Conservation (phyloP, 2,329 filamentous ascomycete genomes). For the Diplodia scrobiculata region DNA sequence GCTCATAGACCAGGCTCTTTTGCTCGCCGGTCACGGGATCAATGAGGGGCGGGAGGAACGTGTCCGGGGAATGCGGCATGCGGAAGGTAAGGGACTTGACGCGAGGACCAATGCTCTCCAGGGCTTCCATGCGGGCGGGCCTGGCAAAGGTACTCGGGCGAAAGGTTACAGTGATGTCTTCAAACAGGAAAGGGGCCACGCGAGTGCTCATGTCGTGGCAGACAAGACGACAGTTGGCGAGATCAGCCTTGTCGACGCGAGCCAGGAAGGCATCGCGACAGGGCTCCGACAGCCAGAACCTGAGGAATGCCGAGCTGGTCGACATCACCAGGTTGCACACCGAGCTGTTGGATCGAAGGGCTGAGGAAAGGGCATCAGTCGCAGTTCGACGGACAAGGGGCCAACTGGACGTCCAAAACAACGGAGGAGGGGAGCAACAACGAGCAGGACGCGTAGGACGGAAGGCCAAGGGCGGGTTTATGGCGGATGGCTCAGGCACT, state of each 20-base stretch:
- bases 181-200: slow-evolving; percentile 69
- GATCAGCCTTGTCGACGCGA: slow-evolving; percentile 46
- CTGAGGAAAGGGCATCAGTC: slow-evolving; percentile 37
- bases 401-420: neutral
- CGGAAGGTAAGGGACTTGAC: slow-evolving; percentile 77
- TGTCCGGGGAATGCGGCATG: slow-evolving; percentile 74
- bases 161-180: slow-evolving; percentile 70
- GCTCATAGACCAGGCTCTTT: slow-evolving; percentile 78
- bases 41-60: slow-evolving; percentile 80
- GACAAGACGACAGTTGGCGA: slow-evolving; percentile 61
- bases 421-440: slow-evolving; percentile 16
- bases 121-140: slow-evolving; percentile 69
- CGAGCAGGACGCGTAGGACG: slow-evolving; percentile 29
- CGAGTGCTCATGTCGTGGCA: slow-evolving; percentile 71
- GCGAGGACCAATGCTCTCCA: slow-evolving; percentile 76
- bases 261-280: slow-evolving; percentile 52
- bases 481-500: slow-evolving; percentile 22
- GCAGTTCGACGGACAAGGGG: slow-evolving; percentile 31
- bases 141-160: slow-evolving; percentile 74
- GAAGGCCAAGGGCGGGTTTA: slow-evolving; percentile 26
- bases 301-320: slow-evolving; percentile 52
- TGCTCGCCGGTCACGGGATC: slow-evolving; percentile 76
- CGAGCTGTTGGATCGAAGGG: slow-evolving; percentile 50
- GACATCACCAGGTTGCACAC: slow-evolving; percentile 55
- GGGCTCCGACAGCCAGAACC: slow-evolving; percentile 54